Percentiles rank a stretch among this genome's conserved stretches.
These are phyloP conservation scores for Epichloe brachyelytri DNA, from an alignment of 2,329 filamentous ascomycete species.

Conservation along the genomic window DNA sequence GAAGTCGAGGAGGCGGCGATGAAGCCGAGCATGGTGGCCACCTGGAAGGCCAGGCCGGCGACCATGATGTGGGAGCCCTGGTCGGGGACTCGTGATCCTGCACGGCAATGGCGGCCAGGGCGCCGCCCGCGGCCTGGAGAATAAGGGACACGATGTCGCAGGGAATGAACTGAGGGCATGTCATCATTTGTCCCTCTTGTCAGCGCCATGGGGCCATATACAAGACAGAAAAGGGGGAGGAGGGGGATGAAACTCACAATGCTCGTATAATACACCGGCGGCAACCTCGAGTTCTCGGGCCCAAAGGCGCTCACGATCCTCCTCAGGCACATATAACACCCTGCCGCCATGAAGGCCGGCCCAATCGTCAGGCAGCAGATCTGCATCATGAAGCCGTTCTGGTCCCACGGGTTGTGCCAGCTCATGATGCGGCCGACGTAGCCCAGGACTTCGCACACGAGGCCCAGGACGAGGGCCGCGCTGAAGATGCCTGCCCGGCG, in stretches of 20 bases:
- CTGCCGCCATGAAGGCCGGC: conserved; percentile 51
- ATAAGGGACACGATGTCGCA: conserved; percentile 49
- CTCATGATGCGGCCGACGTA: conserved; percentile 46
- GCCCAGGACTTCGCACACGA: conserved; percentile 42
- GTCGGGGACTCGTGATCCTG: conserved; percentile 20
- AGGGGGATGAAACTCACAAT: conserved; percentile 23
- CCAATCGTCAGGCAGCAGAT: conserved; percentile 50
- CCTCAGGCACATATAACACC: conserved; percentile 48
- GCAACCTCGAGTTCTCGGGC: conserved; percentile 33
- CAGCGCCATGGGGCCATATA: neutral
- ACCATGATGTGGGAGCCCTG: conserved; percentile 50
- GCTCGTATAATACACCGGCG: conserved; percentile 33
- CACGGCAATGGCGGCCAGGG: conserved; percentile 31
- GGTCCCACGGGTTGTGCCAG: conserved; percentile 38
- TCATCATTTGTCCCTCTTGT: neutral
- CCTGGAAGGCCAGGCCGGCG: conserved; percentile 50
- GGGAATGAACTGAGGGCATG: conserved; percentile 38
- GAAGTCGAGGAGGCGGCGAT: conserved; percentile 37
- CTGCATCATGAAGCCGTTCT: conserved; percentile 39
- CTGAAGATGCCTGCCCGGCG: conserved; percentile 37
- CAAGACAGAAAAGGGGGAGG: no score
- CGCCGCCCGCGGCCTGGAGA: conserved; percentile 49
- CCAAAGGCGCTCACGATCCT: conserved; percentile 36
- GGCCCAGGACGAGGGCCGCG: conserved; percentile 39
- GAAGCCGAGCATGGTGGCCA: conserved; percentile 43